Conservation (phyloP, 805 yeast species). For the Lipomyces chichibuensis region DNA sequence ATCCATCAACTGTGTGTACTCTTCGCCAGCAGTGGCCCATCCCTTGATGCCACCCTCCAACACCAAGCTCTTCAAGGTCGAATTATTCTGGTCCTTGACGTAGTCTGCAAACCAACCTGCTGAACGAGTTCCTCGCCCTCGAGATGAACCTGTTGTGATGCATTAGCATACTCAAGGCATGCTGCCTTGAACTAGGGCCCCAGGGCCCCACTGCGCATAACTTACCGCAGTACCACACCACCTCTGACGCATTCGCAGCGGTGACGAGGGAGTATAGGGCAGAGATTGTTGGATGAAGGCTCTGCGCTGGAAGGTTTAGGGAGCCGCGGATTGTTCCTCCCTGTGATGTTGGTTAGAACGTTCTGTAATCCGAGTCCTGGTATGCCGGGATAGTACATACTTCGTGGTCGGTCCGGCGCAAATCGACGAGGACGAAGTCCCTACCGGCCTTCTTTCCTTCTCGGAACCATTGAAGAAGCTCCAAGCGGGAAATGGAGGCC, state of each 20-base stretch:
- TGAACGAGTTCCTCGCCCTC: conserved; percentile 17
- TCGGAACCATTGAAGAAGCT: background rate
- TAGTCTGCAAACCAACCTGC: conserved; percentile 17
- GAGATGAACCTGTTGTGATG: conserved; percentile 4
- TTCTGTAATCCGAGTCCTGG: too few relatives aligned
- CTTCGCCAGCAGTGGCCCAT: conserved; percentile 10
- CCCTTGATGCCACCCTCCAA: conserved; percentile 13
- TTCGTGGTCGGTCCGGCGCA: conserved; percentile 16
- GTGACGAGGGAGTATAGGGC: conserved; percentile 2
- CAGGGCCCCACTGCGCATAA: background rate
- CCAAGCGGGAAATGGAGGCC: conserved; percentile 1
- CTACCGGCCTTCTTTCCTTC: conserved; percentile 7
- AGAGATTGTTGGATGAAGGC: conserved; percentile 10
- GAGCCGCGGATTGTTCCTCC: conserved; percentile 14
- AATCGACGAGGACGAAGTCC: conserved; percentile 16
- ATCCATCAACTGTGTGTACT: conserved; percentile 9
- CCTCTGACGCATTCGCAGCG: background rate
- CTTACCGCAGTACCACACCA: conserved; percentile 19
- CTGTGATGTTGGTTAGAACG: background rate
- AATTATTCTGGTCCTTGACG: background rate
- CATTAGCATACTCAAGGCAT: too few relatives aligned
- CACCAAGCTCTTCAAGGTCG: background rate
- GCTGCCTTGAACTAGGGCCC: too few relatives aligned
- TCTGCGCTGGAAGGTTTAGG: conserved; percentile 10
- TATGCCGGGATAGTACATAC: background rate